phyloP scores from a whole-genome alignment of 208 protist species.

The Acanthamoeba castellanii region DNA sequence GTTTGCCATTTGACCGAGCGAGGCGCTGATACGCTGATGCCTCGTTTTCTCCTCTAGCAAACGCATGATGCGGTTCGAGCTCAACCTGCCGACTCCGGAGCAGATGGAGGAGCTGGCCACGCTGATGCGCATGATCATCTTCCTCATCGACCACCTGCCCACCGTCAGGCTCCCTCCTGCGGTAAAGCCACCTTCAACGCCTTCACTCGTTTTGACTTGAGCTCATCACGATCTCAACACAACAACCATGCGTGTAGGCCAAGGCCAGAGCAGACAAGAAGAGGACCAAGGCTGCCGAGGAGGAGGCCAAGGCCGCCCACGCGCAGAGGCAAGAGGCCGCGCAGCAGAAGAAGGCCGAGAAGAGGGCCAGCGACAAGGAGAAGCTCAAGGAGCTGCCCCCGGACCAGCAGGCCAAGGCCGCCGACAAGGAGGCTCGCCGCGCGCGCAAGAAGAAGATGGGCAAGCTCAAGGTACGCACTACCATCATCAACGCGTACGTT shows the following conservation, averaged over 20 bases:
- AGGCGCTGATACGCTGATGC: too few species aligned
- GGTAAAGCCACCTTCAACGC: background rate
- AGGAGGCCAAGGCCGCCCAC: conserved; percentile 33
- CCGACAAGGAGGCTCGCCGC: conserved; percentile 23
- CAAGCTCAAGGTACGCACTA: conserved; percentile 2
- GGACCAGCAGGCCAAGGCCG: conserved; percentile 45
- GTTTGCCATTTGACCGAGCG: background rate
- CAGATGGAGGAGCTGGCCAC: conserved; percentile 32
- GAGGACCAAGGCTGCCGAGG: conserved; percentile 34
- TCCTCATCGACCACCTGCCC: conserved; percentile 53
- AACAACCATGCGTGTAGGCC: background rate
- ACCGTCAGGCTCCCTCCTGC: background rate
- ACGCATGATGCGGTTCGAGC: conserved; percentile 43
- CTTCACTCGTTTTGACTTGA: background rate
- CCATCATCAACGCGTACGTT: background rate
- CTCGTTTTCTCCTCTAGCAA: background rate
- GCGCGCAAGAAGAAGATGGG: conserved; percentile 61
- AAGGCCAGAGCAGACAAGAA: conserved; percentile 42
- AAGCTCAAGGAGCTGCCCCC: conserved; percentile 51
- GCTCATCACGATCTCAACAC: background rate
- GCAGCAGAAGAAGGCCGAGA: conserved; percentile 49
- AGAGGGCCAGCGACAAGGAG: conserved; percentile 49
- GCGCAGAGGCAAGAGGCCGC: conserved; percentile 14
- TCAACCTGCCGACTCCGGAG: conserved; percentile 11
- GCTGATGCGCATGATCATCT: conserved; percentile 56